A percentile compares a stretch with the other conserved stretches of the same genome.
These are phyloP conservation scores for Eucalyptus sideroxylon DNA, from an alignment of 345 rosid genomes.

Conservation along the genomic window DNA sequence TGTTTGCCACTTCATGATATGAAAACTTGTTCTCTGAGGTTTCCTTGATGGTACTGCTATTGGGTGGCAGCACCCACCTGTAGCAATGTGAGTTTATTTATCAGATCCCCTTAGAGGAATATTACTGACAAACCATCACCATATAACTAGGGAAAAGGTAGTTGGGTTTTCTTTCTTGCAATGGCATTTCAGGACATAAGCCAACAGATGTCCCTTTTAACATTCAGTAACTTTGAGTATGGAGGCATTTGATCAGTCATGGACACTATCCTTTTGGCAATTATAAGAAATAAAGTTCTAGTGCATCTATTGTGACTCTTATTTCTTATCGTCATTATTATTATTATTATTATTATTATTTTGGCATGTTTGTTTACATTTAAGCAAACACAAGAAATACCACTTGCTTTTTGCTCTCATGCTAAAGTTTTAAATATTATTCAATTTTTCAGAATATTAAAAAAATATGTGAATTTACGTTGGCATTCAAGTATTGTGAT, in stretches of 20 bases:
- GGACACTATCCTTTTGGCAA: background rate
- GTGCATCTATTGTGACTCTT: background rate
- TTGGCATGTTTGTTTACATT: background rate
- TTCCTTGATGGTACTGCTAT: background rate
- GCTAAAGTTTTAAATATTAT: background rate
- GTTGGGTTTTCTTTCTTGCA: background rate
- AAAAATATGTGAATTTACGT: background rate
- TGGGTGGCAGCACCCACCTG: background rate
- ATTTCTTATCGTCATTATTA: background rate
- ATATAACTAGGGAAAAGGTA: background rate
- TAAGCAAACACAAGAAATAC: background rate
- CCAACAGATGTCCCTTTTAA: background rate
- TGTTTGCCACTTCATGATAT: background rate
- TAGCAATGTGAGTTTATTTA: background rate
- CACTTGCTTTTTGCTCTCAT: background rate
- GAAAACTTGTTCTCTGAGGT: background rate
- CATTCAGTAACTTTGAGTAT: background rate
- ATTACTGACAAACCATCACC: background rate
- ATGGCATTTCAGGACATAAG: background rate
- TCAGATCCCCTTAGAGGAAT: background rate
- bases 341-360: background rate
- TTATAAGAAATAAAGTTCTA: background rate
- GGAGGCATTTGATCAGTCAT: background rate
- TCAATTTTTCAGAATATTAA: background rate
- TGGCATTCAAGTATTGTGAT: background rate